These are phyloP conservation scores for Malus orientalis DNA, from an alignment of 306 rosid genomes.

Conservation along the genomic window DNA sequence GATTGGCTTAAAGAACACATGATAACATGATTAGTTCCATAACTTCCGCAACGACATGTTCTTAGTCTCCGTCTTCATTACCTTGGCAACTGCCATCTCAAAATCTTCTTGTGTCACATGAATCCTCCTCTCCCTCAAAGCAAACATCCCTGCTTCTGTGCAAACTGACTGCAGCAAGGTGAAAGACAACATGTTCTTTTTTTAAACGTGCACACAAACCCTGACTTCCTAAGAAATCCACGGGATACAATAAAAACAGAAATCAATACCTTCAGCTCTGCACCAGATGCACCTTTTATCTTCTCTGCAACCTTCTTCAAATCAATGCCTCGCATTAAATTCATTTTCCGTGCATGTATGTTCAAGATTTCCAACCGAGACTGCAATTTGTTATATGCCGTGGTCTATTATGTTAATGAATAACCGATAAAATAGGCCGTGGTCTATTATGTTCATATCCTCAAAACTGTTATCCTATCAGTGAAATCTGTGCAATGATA, in stretches of 20 bases:
- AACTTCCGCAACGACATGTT: constrained; percentile 92
- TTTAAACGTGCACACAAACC: background rate
- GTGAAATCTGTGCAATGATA: too few relatives aligned
- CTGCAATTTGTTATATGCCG: constrained; percentile 34
- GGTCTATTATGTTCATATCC: too few relatives aligned
- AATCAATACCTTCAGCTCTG: constrained; percentile 77
- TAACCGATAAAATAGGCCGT: background rate
- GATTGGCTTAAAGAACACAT: background rate
- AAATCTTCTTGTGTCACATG: constrained; percentile 96
- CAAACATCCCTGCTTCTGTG: constrained; percentile 98
- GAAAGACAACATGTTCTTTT: background rate
- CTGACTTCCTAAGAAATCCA: background rate
- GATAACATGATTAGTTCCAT: constrained; percentile 46
- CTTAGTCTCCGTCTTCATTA: constrained; percentile 93
- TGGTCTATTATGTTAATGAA: background rate
- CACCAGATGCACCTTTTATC: constrained; percentile 97
- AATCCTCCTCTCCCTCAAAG: constrained; percentile 88
- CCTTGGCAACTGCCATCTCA: constrained; percentile 99
- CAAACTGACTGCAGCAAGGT: constrained; percentile 64
- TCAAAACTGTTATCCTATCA: too few relatives aligned
- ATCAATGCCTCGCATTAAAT: constrained; percentile 96
- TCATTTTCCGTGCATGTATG: constrained; percentile 97
- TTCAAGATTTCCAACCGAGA: constrained; percentile 86
- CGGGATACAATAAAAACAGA: background rate
- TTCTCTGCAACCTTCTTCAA: constrained; percentile 95